Evolutionary conservation across 116 monocot genomes (phyloP).

Genomic region (Cymodocea nodosa): DNA sequence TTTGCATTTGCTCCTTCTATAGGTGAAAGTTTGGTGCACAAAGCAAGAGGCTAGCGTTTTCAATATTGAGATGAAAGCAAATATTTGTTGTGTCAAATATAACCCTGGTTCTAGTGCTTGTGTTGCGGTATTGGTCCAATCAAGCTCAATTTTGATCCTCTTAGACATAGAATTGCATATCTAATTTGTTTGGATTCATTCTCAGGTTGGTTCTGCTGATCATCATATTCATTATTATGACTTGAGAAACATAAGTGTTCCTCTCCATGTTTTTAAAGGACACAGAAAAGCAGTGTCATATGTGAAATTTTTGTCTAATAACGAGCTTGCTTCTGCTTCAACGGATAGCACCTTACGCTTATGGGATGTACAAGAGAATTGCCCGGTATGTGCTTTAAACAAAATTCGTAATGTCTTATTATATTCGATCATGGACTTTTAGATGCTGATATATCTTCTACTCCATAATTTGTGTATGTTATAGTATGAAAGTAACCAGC

Average conservation of each 20-base stretch:
- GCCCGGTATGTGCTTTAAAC: conserved; percentile 27
- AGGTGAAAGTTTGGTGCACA: conserved; percentile 98
- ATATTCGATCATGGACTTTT: not conserved
- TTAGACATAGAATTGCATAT: not conserved
- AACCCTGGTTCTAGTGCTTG: conserved; percentile 89
- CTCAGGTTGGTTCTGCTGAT: conserved; percentile 96
- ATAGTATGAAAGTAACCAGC: no score
- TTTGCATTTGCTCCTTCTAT: not conserved
- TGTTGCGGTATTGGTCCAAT: conserved; percentile 55
- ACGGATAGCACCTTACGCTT: conserved; percentile 92
- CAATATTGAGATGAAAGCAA: conserved; percentile 99
- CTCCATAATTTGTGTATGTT: no score
- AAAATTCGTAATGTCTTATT: not conserved
- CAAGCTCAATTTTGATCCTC: not conserved
- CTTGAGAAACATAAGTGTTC: conserved; percentile 74
- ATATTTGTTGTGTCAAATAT: conserved; percentile 99
- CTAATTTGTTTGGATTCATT: not conserved
- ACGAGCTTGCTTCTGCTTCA: conserved; percentile 95
- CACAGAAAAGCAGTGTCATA: conserved; percentile 96
- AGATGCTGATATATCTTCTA: not conserved
- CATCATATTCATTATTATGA: conserved; percentile 98
- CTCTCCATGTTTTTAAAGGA: conserved; percentile 76
- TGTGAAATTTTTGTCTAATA: conserved; percentile 88
- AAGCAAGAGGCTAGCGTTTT: conserved; percentile 91
- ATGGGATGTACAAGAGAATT: conserved; percentile 92